Conservation (phyloP, 2,329 filamentous ascomycete species). For the Coniochaeta sp. region DNA sequence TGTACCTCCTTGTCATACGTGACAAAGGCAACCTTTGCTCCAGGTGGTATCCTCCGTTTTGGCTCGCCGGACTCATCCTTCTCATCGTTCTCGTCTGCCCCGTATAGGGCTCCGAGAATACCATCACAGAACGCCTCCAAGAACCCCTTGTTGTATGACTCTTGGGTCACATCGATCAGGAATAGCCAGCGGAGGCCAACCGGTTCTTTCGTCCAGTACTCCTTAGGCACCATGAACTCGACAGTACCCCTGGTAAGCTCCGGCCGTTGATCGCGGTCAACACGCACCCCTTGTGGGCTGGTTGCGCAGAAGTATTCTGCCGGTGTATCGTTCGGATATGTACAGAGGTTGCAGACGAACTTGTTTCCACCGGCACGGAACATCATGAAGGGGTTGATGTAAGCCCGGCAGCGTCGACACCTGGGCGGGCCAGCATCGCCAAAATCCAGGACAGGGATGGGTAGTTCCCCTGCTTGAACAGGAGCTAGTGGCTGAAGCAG, state of each 20-base stretch:
- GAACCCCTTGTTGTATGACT: slow-evolving; percentile 85
- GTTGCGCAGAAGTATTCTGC: slow-evolving; percentile 90
- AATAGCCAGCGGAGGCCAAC: slow-evolving; percentile 85
- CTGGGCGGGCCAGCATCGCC: slow-evolving; percentile 84
- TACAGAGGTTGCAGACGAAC: slow-evolving; percentile 97
- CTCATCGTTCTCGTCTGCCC: slow-evolving; percentile 47
- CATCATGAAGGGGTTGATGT: slow-evolving; percentile 99
- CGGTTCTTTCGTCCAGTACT: slow-evolving; percentile 96
- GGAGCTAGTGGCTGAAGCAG: slow-evolving; percentile 82
- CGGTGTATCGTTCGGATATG: slow-evolving; percentile 89
- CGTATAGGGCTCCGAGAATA: slow-evolving; percentile 78
- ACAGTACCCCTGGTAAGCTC: slow-evolving; percentile 89
- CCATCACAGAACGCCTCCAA: slow-evolving; percentile 86
- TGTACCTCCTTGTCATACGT: slow-evolving; percentile 96
- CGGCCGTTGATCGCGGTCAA: slow-evolving; percentile 82
- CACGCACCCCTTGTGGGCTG: slow-evolving; percentile 75
- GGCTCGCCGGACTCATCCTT: slow-evolving; percentile 46
- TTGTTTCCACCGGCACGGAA: slow-evolving; percentile 92
- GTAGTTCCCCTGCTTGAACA: slow-evolving; percentile 74
- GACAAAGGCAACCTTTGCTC: slow-evolving; percentile 86
- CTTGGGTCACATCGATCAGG: slow-evolving; percentile 86
- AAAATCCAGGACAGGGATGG: slow-evolving; percentile 91
- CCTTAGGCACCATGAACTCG: slow-evolving; percentile 93
- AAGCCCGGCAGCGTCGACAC: slow-evolving; percentile 86
- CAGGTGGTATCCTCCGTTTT: slow-evolving; percentile 60